Evolutionary conservation across 345 rosid genomes (phyloP).

Genomic region (Lagerstroemia speciosa): DNA sequence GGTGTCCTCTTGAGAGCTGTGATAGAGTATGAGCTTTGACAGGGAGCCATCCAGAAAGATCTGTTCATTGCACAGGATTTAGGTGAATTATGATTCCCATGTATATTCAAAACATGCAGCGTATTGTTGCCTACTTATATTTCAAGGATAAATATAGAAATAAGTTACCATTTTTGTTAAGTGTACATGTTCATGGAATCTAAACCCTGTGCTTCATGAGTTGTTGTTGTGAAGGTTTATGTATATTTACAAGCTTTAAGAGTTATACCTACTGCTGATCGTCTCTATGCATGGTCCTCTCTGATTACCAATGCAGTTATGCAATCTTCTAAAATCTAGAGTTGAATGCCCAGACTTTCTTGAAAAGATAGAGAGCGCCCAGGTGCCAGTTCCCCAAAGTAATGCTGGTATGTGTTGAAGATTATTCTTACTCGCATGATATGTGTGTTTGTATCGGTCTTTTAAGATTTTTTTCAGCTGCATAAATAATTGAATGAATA

Average conservation of each 20-base stretch:
- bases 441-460: background rate
- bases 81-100: background rate
- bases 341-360: conserved; percentile 68
- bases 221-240: background rate
- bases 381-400: conserved; percentile 36
- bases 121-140: background rate
- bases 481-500: background rate
- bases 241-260: background rate
- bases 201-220: background rate
- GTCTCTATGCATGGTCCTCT: background rate
- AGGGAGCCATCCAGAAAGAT: background rate
- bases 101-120: background rate
- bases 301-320: conserved; percentile 43
- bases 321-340: conserved; percentile 77
- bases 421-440: background rate
- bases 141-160: background rate
- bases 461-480: background rate
- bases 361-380: conserved; percentile 59
- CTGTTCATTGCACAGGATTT: background rate
- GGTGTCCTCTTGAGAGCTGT: background rate
- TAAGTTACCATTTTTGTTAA: background rate
- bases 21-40: background rate
- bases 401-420: conserved; percentile 7
- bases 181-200: background rate
- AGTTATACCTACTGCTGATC: background rate